Evolutionary conservation across 768 basidiomycete genomes (phyloP), one percentile per base, ranked within the genome.

Genomic region (Pluteus cervinus): DNA sequence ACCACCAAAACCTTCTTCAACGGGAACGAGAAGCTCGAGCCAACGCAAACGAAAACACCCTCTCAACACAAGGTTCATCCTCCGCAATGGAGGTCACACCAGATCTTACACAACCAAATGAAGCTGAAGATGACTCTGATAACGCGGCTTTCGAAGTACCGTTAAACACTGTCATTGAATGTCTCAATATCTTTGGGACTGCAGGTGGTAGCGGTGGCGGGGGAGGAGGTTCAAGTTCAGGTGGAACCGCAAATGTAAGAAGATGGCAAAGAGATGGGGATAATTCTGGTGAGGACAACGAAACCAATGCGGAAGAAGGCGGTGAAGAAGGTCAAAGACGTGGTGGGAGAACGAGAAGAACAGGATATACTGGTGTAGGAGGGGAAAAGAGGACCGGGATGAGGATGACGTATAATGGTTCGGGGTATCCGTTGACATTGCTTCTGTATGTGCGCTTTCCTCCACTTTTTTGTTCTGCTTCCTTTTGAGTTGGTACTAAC

Each of bases 111-210:
- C n/a, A n/a, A n/a, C n/a, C n/a, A 32, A 53, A 51, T 37, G 45
- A 48, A 40, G 32, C 42, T 10, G 42, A 47, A 36, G 45, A 38
- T 3, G 43, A 48, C 29, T 53, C 51, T 15, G 58, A 65, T 16
- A 69, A 63, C 37, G 58, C 65, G 3, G 70, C 76, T 0, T 86
- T 97, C 50, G 89, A 93, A 56, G 73, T 99, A 39, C 84, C 85
- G 2, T 74, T 99, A 25, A 75, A 78, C 54, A 82, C 81, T 3
- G 62, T 97, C 35, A 74, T 96, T 43, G 91, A 96, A 46, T 92
- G 88, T 50, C 68, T 99, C 22, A 93, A 94, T 50, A 82, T 97
- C 39, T 97, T 93, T 50, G 93, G 94, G 20, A 86, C 90, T 8
- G 87, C 85, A 2, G 69, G 74, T 9, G 57, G 66, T 25, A 52